A percentile compares a stretch with the other conserved stretches of the same genome.
Conservation (phyloP, 345 rosid genomes). For the Gossypium stocksii region DNA sequence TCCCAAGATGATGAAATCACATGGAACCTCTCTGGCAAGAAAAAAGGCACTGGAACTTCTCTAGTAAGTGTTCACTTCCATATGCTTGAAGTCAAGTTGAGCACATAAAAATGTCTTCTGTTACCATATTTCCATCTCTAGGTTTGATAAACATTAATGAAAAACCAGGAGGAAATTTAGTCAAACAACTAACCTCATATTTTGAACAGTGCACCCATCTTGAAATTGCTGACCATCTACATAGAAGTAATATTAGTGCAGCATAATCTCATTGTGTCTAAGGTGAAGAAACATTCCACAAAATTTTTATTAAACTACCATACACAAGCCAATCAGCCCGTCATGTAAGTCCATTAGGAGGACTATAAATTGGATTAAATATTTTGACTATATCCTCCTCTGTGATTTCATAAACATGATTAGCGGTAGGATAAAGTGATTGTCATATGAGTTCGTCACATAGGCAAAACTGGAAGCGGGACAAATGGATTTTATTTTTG, state of each 20-base stretch:
- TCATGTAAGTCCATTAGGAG: not conserved
- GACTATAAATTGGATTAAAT: too few relatives aligned
- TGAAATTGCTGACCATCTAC: conserved; percentile 54
- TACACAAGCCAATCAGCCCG: not conserved
- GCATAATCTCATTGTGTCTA: conserved; percentile 2
- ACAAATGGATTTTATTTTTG: not conserved
- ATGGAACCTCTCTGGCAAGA: conserved; percentile 1
- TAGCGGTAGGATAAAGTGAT: not conserved
- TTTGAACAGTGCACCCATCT: conserved; percentile 68
- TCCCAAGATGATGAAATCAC: conserved; percentile 7
- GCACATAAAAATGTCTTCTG: not conserved
- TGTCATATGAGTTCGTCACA: not conserved
- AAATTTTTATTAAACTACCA: not conserved
- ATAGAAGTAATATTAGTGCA: conserved; percentile 16
- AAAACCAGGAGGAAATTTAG: not conserved
- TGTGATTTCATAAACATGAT: not conserved
- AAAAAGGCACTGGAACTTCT: not conserved
- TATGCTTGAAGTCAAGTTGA: not conserved
- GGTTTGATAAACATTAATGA: not conserved
- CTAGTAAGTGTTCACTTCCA: not conserved
- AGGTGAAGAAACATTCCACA: not conserved
- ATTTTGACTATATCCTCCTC: too few relatives aligned
- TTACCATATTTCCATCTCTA: not conserved
- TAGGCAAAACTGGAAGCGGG: not conserved
- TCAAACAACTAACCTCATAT: conserved; percentile 46